Percentiles rank a stretch among this genome's conserved stretches.
Evolutionary conservation across 306 rosid species (phyloP).

Genomic region (Vigna hirtella): DNA sequence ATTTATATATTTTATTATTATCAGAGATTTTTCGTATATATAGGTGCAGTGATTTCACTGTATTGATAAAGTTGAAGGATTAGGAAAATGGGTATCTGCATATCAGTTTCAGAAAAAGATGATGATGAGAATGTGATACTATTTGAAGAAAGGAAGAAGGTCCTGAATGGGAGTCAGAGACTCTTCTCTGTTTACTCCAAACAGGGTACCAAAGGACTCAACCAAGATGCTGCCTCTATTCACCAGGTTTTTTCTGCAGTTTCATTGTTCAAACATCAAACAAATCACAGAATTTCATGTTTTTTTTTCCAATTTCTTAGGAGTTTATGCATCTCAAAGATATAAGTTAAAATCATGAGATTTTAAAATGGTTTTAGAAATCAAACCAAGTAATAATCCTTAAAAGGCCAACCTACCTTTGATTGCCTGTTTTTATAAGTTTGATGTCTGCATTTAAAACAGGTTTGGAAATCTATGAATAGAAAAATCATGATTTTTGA

Average conservation of each 20-base stretch:
- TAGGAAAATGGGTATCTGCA: conserved; percentile 72
- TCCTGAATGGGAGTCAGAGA: conserved; percentile 25
- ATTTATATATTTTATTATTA: too few relatives aligned
- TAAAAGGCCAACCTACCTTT: too few relatives aligned
- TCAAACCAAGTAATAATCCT: too few relatives aligned
- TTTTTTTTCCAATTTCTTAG: background rate
- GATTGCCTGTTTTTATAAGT: too few relatives aligned
- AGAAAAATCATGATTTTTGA: too few relatives aligned
- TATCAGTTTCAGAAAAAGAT: conserved; percentile 57
- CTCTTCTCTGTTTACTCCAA: conserved; percentile 60
- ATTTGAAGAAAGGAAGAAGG: conserved; percentile 38
- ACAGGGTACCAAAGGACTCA: conserved; percentile 70
- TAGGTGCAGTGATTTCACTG: too few relatives aligned
- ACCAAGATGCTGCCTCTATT: conserved; percentile 79
- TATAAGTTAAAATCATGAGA: background rate
- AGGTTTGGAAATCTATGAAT: too few relatives aligned
- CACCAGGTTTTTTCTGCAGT: conserved; percentile 60
- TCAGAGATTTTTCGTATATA: too few relatives aligned
- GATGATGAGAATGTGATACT: conserved; percentile 49
- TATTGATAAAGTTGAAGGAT: conserved; percentile 15
- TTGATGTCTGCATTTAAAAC: too few relatives aligned
- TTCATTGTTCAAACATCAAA: background rate
- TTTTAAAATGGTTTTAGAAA: too few relatives aligned
- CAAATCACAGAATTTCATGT: background rate
- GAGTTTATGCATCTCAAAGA: background rate